Base-by-base conservation (phyloP, 148 eudicot genomes). In the Amaranthus palmeri region DNA sequence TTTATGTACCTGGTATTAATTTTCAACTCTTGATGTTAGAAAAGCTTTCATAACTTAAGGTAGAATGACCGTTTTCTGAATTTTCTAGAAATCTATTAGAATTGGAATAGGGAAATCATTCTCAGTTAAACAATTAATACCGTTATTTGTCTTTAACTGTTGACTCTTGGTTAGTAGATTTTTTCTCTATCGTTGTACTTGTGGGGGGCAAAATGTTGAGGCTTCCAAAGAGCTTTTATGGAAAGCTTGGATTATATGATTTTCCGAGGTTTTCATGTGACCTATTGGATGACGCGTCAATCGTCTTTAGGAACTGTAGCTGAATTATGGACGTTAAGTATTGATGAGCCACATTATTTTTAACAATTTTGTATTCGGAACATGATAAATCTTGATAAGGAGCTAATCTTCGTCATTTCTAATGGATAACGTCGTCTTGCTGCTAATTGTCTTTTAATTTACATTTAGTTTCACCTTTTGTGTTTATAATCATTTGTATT, bases 21-120 rank as follows among this genome's bases (percentile, higher is more conserved):
- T 12, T 56, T 62, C 36, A 47, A 45, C 49, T 64, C 15, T 57
- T 10, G 17, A 44, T 44, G 60, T 36, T 8, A 54, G 14, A 48
- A 15, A 15, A 70, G 14, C 60, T 68, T 68, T 13, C 61, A 65
- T 54, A 68, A 36, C 61, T 68, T 43, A 48, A 41, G 72, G 25
- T 12, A 65, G 71, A 10, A 53, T 57, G 43, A 11, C 53, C 44
- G 63, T 6, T 53, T 40, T 17, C 7, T 72, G 4, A 54, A 73
- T 42, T 10, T 15, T 17, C 53, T 6, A 2, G 60, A 25, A 25
- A 52, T 50, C n/a, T n/a, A 6, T 25, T 65, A 11, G 61, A 49
- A 12, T 73, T 44, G 9, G 10, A 11, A 47, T 42, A 9, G 17
- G 11, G 11, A 8, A 61, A 41, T 44, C 10, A 41, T 72, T 41